Evolutionary conservation across 83 land plant genomes (phyloP), one percentile per base, ranked within the genome.

Genomic region (Larix sibirica): DNA sequence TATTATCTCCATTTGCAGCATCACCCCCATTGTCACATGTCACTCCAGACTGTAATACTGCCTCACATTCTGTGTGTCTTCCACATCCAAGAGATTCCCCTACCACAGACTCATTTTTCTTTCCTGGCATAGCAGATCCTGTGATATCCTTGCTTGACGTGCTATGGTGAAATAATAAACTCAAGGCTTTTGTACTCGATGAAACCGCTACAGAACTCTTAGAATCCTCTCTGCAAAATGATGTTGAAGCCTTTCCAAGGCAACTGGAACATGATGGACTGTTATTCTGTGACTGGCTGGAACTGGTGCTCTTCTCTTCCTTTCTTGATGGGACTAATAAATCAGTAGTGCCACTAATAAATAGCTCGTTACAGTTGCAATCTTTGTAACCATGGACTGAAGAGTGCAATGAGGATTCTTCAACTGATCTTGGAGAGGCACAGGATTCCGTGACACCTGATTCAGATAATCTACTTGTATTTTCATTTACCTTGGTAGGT

Each of bases 271-370:
- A 88, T 60, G 94, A 86, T 59, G 88, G 93, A 68, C 95, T 89
- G 38, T 92, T 86, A 80, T 85, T 95, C 44, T 90, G 96, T 16
- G 95, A 89, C 38, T 94, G 95, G 80, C 93, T 89, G 60, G 97
- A 89, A 79, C 91, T 86, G 66, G 91, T 88, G 81, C 92, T 92
- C 75, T 86, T 92, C 59, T 95, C 93, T 44, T 94, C 97, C 82
- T 81, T 91, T 68, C 67, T 67, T 2, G 86, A 21, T 20, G 79
- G 26, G 12, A 60, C 76, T 42, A 81, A 85, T 28, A 73, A 61
- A n/a, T 93, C 93, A 59, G 84, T 40, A 24, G 67, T 28, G 1
- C 75, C 86, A 86, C 69, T 83, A 64, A 4, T 73, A 36, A 23
- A 79, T 54, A 69, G 47, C 68, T 44, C 63, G 23, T 77, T 83